A percentile compares a stretch with the other conserved stretches of the same genome.
Evolutionary conservation across 169 alveolate species (phyloP).

Genomic region (Eimeria nieschulzi): DNA sequence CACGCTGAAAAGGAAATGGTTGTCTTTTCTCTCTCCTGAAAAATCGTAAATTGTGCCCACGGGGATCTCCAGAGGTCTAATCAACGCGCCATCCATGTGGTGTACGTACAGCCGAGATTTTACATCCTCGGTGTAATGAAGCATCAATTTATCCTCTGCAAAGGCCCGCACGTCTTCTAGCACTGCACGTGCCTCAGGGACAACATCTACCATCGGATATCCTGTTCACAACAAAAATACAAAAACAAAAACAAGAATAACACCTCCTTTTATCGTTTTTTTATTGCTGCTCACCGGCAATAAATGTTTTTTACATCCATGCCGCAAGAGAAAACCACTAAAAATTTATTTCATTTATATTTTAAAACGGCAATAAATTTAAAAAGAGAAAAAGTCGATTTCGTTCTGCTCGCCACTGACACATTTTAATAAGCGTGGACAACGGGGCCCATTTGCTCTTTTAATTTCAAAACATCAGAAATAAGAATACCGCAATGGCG

Average conservation of each 20-base stretch:
- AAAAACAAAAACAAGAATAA: background rate
- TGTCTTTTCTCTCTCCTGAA: conserved; percentile 53
- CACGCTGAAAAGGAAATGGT: conserved; percentile 51
- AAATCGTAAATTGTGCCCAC: conserved; percentile 49
- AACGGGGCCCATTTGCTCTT: background rate
- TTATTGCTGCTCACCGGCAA: too few species aligned
- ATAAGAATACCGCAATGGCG: background rate
- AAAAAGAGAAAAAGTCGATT: background rate
- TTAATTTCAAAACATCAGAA: too few species aligned
- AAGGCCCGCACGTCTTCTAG: conserved; percentile 26
- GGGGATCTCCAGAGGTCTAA: background rate
- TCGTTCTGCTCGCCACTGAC: background rate
- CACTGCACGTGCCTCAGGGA: conserved; percentile 26
- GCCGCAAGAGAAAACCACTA: too few species aligned
- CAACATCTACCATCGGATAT: conserved; percentile 30
- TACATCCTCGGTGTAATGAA: conserved; percentile 57
- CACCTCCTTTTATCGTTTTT: background rate
- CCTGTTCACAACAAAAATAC: background rate
- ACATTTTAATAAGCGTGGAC: background rate
- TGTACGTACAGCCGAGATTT: conserved; percentile 32
- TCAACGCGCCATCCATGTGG: conserved; percentile 12
- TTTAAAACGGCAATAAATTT: too few species aligned
- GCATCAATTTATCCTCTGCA: conserved; percentile 31
- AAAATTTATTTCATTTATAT: too few species aligned
- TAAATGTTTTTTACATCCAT: too few species aligned